A percentile compares a stretch with the other conserved stretches of the same genome.
These are phyloP conservation scores for Cyclotella distinguenda DNA, from an alignment of 108 stramenopile genomes.

Conservation along the genomic window DNA sequence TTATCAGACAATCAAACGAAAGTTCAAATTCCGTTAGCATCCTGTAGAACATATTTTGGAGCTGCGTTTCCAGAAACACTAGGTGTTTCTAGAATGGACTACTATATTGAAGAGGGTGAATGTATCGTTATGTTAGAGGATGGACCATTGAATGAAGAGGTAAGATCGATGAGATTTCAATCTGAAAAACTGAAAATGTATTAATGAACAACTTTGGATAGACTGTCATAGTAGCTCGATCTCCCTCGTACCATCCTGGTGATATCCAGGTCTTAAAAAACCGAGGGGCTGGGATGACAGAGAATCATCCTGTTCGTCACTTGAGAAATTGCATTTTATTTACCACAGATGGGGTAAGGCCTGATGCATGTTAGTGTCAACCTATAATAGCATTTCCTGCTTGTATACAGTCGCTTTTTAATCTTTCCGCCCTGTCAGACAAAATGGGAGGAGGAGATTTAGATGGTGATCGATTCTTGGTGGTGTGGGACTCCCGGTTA, in stretches of 20 bases:
- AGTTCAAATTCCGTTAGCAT: not conserved
- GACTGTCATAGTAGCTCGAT: not conserved
- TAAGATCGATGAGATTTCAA: too few species aligned
- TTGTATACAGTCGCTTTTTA: not conserved
- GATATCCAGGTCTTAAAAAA: not conserved
- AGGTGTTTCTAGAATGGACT: not conserved
- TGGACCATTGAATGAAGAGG: slow-evolving; percentile 2
- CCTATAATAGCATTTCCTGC: not conserved
- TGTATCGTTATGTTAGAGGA: slow-evolving; percentile 6
- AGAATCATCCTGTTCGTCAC: not conserved
- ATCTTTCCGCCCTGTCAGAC: not conserved
- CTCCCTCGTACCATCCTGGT: slow-evolving; percentile 1
- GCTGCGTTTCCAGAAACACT: slow-evolving; percentile 2
- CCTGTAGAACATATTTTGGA: not conserved
- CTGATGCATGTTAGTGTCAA: not conserved
- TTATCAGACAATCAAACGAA: not conserved
- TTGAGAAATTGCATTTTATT: slow-evolving; percentile 1
- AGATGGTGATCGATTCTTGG: not conserved
- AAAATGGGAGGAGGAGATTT: slow-evolving; percentile 10
- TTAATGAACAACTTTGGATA: too few species aligned
- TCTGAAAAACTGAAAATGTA: too few species aligned
- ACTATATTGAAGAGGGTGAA: not conserved
- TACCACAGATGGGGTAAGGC: slow-evolving; percentile 1
- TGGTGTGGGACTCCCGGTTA: not conserved
- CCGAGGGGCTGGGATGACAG: not conserved